Evolutionary conservation across 345 rosid genomes (phyloP), one percentile per base, ranked within the genome.

Genomic region (Hypericum perforatum): DNA sequence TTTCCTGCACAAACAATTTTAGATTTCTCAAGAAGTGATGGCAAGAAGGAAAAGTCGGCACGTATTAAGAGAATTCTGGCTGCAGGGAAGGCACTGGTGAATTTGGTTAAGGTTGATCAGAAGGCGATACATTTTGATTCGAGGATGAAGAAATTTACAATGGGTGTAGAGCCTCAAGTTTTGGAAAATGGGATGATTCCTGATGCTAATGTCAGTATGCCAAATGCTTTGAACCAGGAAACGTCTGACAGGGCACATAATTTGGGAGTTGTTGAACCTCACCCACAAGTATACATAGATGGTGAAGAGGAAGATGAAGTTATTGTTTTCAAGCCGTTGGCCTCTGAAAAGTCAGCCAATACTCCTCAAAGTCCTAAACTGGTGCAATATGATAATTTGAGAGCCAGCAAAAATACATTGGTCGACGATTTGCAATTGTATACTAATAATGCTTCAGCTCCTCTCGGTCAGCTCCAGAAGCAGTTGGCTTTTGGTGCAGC

Each of bases 231-330:
- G 44, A 7, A 71, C 43, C 71, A 56, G 59, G 77, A 78, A 54
- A 62, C 63, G 52, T 58, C 53, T 45, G 70, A 61, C 51, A 59
- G 73, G 67, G 41, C 59, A 22, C 32, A 1, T 1, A 22, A 4
- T 22, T 22, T 22, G 32, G 32, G 32, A 22, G 32, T 22, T 4
- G 32, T 22, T 22, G 32, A 22, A 22, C 32, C 32, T 1, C 32
- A 22, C 32, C 4, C 32, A 57, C 77, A 67, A 49, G 54, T 62
- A 54, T 67, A 62, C 36, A 13, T 72, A 63, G 89, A 73, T 49
- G 94, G 70, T 63, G 96, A 85, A 13, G 98, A 78, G 29, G 96
- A 87, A 39, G 98, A 85, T 52, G 98, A 92, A 76, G 95, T 77
- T 52, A 92, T 92, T 76, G 94, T 92, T 65, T 92, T 88, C 71